Evolutionary conservation across 805 yeast species (phyloP).

Genomic region (Schwanniomyces vanrijiae): DNA sequence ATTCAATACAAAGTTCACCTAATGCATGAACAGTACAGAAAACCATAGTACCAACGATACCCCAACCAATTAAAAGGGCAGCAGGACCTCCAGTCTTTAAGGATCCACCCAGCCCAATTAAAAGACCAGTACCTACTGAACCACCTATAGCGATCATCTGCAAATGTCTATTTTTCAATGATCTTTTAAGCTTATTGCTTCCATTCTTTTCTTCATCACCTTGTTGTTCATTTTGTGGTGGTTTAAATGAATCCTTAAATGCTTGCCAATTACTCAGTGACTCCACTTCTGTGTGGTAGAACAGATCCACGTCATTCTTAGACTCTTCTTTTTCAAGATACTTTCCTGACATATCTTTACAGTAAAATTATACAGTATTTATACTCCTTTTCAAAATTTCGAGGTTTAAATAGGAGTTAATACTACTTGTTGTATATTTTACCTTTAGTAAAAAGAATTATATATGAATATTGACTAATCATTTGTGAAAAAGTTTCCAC

Average conservation of each 20-base stretch:
- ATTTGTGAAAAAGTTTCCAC: background rate
- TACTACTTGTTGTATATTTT: background rate
- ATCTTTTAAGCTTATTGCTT: conserved; percentile 31
- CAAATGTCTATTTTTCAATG: conserved; percentile 57
- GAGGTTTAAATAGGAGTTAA: background rate
- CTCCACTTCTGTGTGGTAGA: background rate
- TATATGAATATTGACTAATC: background rate
- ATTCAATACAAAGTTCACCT: conserved; percentile 60
- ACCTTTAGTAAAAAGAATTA: background rate
- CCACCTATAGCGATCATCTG: conserved; percentile 72
- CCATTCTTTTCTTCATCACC: conserved; percentile 30
- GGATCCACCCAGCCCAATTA: conserved; percentile 61
- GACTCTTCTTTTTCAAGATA: background rate
- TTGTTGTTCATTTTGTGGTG: conserved; percentile 19
- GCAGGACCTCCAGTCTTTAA: conserved; percentile 64
- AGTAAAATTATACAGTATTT: background rate
- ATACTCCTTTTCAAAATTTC: background rate
- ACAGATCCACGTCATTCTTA: background rate
- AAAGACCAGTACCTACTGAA: conserved; percentile 67
- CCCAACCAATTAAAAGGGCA: conserved; percentile 56
- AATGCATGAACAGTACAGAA: conserved; percentile 61
- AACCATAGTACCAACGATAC: conserved; percentile 55
- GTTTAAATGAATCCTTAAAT: conserved; percentile 30
- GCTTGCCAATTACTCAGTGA: conserved; percentile 15
- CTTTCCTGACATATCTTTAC: background rate